These are phyloP conservation scores for Apophysomyces sp. DNA, from an alignment of 371 early-diverging fungal species.

Conservation along the genomic window DNA sequence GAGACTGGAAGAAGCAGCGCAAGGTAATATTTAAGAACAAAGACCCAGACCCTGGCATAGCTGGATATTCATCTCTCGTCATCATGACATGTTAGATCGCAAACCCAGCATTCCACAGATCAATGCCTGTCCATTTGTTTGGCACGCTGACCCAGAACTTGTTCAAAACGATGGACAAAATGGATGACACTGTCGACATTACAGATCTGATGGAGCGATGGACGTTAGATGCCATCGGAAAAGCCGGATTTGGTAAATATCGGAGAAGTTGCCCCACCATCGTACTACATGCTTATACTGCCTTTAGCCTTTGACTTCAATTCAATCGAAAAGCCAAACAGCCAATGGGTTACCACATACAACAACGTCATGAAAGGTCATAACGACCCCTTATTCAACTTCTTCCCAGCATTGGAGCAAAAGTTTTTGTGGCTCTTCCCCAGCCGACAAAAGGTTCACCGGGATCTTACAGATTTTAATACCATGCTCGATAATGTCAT, in stretches of 20 bases:
- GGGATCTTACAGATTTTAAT: slow-evolving; percentile 11
- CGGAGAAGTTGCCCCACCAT: background rate
- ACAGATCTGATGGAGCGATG: slow-evolving; percentile 23
- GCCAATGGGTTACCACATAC: slow-evolving; percentile 28
- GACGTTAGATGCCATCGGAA: slow-evolving; percentile 39
- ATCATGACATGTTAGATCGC: slow-evolving; percentile 18
- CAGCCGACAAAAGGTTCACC: slow-evolving; percentile 16
- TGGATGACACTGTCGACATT: slow-evolving; percentile 16
- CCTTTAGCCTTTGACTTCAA: slow-evolving; percentile 32
- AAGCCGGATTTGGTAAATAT: slow-evolving; percentile 39
- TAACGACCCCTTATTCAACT: slow-evolving; percentile 32
- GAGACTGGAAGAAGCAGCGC: slow-evolving; percentile 30
- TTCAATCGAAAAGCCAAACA: slow-evolving; percentile 22
- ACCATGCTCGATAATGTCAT: slow-evolving; percentile 29
- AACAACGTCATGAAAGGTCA: slow-evolving; percentile 17
- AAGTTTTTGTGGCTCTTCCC: slow-evolving; percentile 19
- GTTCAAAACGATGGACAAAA: slow-evolving; percentile 18
- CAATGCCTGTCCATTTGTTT: slow-evolving; percentile 35
- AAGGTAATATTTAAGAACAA: slow-evolving; percentile 21
- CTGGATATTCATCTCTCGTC: background rate
- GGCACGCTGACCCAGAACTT: slow-evolving; percentile 22
- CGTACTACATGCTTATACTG: background rate
- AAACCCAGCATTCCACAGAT: slow-evolving; percentile 38
- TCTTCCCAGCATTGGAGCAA: slow-evolving; percentile 52
- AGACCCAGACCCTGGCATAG: no score